Evolutionary conservation across 225 moss, liverwort and hornwort genomes (phyloP).

Genomic region (Antitrichia curtipendula): DNA sequence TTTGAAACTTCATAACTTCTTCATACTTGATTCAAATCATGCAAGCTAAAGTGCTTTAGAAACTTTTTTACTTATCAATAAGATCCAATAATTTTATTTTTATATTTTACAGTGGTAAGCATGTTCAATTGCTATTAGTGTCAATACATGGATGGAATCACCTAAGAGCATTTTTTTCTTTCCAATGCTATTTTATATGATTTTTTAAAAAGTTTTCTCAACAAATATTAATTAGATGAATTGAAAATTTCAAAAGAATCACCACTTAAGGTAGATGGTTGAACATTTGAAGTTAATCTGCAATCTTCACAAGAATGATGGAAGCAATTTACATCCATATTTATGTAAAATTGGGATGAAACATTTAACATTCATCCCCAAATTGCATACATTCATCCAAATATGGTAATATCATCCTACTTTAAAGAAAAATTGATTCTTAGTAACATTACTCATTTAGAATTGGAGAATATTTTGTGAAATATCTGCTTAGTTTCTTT

Average conservation of each 20-base stretch:
- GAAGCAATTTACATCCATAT: background rate
- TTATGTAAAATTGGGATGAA: background rate
- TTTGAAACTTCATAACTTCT: background rate
- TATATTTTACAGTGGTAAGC: background rate
- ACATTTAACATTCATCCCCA: rapidly evolving
- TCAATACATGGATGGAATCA: rapidly evolving
- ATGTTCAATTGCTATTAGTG: rapidly evolving
- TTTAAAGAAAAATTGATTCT: background rate
- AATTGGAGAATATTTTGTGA: background rate
- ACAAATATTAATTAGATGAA: background rate
- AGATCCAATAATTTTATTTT: too few species aligned
- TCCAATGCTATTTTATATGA: rapidly evolving
- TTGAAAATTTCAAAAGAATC: background rate
- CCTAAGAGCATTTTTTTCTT: background rate
- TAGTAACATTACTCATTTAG: background rate
- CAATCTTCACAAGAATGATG: background rate
- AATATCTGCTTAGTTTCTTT: background rate
- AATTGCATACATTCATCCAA: background rate
- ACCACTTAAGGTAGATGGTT: background rate
- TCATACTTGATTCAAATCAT: rapidly evolving
- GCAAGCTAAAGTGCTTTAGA: too few species aligned
- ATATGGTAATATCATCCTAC: background rate
- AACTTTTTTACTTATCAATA: background rate
- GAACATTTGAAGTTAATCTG: background rate
- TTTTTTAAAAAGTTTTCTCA: rapidly evolving